Base-by-base conservation (phyloP, 768 basidiomycete genomes). In the Lactifluus echinatus region DNA sequence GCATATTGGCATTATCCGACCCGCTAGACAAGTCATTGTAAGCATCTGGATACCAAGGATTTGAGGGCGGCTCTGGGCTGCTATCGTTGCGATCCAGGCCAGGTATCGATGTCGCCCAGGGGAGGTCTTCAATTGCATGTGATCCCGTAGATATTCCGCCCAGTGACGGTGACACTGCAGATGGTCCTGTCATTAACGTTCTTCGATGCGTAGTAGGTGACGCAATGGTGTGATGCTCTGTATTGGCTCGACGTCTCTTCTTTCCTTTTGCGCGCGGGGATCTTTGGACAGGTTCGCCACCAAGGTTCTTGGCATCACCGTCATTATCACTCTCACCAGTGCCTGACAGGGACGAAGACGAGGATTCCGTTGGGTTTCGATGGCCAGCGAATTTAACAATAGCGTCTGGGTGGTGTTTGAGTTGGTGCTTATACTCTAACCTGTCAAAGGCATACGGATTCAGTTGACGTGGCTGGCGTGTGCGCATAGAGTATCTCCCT, bases 381-480 rank as follows among this genome's bases (percentile, higher is more conserved):
- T 74, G 72, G 64, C 74, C 75, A 46, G 65, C 69, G 24, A 75
- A 55, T 54, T 78, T 81, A 44, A 89, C 75, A 42, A 89, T 80
- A 1, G 87, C 87, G 21, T 89, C 88, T 2, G 85, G 87, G 59
- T 76, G 78, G 0, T 66, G 62, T 29, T 73, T 73, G 60, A 89
- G 68, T 50, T 76, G 74, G 14, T 68, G 67, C 54, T 79, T 76
- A 66, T 89, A 89, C 36, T 69, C 39, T 11, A 71, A 40, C 50
- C 77, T 71, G 56, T 89, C 86, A 33, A 76, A 75, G 11, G 73
- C 74, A 63, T 83, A 89, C 1, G 87, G 87, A 12, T 79, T 75
- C 15, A 82, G 58, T 64, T 89, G 87, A 19, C 76, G 72, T 36
- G 75, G 67, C 31, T 76, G 71, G 21, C 87, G 79, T 45, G 66